A percentile compares a stretch with the other conserved stretches of the same genome.
These are phyloP conservation scores for Dactylellina parvicollis DNA, from an alignment of 2,329 filamentous ascomycete genomes.

Conservation along the genomic window DNA sequence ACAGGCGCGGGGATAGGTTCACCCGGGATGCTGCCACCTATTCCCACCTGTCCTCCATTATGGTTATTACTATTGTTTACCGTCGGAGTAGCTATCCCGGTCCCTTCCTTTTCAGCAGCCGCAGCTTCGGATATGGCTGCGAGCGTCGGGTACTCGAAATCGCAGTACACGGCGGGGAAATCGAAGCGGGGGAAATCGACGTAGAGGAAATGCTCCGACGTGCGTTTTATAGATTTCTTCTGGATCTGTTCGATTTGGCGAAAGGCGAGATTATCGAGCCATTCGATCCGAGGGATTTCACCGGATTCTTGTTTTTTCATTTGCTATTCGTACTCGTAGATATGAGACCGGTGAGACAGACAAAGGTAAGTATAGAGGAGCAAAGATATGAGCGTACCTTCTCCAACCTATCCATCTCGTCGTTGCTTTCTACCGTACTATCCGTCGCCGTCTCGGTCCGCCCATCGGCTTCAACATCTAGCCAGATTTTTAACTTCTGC, in stretches of 20 bases:
- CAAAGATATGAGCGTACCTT: slow-evolving; percentile 61
- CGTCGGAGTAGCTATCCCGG: slow-evolving; percentile 34
- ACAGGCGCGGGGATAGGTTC: slow-evolving; percentile 45
- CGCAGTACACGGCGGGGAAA: slow-evolving; percentile 92
- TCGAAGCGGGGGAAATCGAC: slow-evolving; percentile 94
- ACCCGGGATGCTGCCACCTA: slow-evolving; percentile 26
- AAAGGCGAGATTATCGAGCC: slow-evolving; percentile 95
- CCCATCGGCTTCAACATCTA: slow-evolving; percentile 84
- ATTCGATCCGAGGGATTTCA: slow-evolving; percentile 89
- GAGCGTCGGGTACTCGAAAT: slow-evolving; percentile 76
- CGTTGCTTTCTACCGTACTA: slow-evolving; percentile 72
- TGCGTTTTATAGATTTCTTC: slow-evolving; percentile 61
- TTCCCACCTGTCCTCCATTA: background rate
- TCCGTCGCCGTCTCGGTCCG: slow-evolving; percentile 82
- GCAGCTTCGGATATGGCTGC: slow-evolving; percentile 29
- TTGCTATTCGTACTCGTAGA: too few species aligned
- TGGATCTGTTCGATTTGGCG: slow-evolving; percentile 82
- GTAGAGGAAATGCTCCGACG: slow-evolving; percentile 79
- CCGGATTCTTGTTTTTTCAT: slow-evolving; percentile 99
- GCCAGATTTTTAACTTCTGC: slow-evolving; percentile 88
- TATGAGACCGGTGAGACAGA: too few species aligned
- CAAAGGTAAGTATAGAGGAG: too few species aligned
- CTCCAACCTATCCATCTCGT: slow-evolving; percentile 89
- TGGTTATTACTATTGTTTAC: slow-evolving; percentile 63
- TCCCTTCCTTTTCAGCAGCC: slow-evolving; percentile 21